A percentile compares a stretch with the other conserved stretches of the same genome.
Conservation (phyloP, 257 asterid species). For the Forsythia suspensa region DNA sequence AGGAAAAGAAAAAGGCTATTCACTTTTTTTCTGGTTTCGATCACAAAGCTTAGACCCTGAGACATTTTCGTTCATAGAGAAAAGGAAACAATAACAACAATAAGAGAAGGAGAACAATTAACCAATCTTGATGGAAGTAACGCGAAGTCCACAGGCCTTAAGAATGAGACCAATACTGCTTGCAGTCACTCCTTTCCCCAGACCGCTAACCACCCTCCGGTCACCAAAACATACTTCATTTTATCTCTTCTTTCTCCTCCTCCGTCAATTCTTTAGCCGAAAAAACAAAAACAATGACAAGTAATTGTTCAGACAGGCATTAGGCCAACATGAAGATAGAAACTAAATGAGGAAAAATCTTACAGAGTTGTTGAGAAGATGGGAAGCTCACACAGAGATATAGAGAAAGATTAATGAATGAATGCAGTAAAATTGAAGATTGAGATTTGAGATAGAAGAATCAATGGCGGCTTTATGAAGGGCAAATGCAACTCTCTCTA, state of each 20-base stretch:
- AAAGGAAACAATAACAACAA: not conserved
- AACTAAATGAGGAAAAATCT: not conserved
- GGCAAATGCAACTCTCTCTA: conserved; percentile 9
- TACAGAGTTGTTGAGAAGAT: not conserved
- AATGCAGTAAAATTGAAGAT: not conserved
- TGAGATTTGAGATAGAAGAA: conserved; percentile 14
- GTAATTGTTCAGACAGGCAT: not conserved
- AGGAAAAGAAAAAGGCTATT: not conserved
- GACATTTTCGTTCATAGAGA: not conserved
- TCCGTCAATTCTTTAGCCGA: not conserved
- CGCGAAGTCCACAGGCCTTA: conserved; percentile 84
- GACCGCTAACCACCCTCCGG: conserved; percentile 98
- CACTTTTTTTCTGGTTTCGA: not conserved
- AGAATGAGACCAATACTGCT: conserved; percentile 95
- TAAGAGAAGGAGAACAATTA: not conserved
- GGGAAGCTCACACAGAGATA: not conserved
- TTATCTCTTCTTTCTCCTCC: not conserved
- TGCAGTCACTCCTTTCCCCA: conserved; percentile 96
- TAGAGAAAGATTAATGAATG: not conserved
- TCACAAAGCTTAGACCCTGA: not conserved
- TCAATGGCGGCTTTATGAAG: conserved; percentile 76
- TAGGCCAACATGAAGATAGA: not conserved
- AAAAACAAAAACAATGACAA: not conserved
- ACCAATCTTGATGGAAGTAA: conserved; percentile 95
- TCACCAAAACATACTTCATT: conserved; percentile 95